phyloP scores from a whole-genome alignment of 2,329 filamentous ascomycete species.

The Annulohypoxylon truncatum region DNA sequence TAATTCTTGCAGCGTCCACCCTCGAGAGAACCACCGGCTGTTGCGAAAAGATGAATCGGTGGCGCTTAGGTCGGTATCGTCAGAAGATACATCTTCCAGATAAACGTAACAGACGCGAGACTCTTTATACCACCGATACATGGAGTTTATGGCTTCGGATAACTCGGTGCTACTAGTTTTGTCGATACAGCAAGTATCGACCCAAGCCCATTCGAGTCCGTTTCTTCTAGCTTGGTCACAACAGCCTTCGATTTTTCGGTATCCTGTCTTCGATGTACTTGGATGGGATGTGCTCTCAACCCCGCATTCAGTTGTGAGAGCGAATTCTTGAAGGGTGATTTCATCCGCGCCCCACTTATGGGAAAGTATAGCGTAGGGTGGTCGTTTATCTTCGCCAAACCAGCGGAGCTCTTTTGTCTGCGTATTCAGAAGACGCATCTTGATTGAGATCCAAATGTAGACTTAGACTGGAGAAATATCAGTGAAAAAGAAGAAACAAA shows the following conservation, averaged over 20 bases:
- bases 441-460: too few relatives aligned
- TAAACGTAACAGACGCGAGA: slow-evolving; percentile 44
- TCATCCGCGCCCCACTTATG: slow-evolving; percentile 43
- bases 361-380: slow-evolving; percentile 43
- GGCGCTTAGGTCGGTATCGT: background rate
- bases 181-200: slow-evolving; percentile 46
- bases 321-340: slow-evolving; percentile 25
- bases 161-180: slow-evolving; percentile 46
- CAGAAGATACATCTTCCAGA: slow-evolving; percentile 34
- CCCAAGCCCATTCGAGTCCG: slow-evolving; percentile 43
- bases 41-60: background rate
- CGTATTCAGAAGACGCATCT: background rate
- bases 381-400: background rate
- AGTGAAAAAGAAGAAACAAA: too few relatives aligned
- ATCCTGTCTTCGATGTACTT: slow-evolving; percentile 32
- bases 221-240: slow-evolving; percentile 36
- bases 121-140: slow-evolving; percentile 44
- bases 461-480: too few relatives aligned
- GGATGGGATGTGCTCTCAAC: background rate
- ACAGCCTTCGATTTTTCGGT: slow-evolving; percentile 38
- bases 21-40: slow-evolving; percentile 33
- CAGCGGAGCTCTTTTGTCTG: background rate
- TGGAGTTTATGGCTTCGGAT: slow-evolving; percentile 43
- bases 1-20: slow-evolving; percentile 43
- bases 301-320: slow-evolving; percentile 1